Percentiles rank a stretch among this genome's conserved stretches.
These are phyloP conservation scores for Xanthoparmelia taractica DNA, from an alignment of 495 filamentous ascomycete genomes.

Conservation along the genomic window DNA sequence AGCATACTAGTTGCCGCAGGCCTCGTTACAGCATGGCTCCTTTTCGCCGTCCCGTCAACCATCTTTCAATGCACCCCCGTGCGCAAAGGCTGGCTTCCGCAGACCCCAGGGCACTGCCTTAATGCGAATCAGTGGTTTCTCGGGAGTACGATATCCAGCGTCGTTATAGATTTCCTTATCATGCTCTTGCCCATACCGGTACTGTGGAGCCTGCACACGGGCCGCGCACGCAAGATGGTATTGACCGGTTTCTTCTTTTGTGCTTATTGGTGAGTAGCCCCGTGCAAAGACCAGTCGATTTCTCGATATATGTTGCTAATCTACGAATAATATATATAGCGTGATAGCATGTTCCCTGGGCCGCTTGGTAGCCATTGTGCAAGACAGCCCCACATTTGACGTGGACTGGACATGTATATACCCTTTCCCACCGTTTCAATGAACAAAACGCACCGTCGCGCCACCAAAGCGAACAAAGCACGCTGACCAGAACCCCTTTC, in stretches of 20 bases:
- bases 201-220: slow-evolving; percentile 4
- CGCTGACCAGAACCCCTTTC: neutral
- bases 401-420: neutral
- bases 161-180: neutral
- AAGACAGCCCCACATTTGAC: neutral
- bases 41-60: neutral
- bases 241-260: slow-evolving; percentile 7
- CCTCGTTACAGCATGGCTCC: neutral
- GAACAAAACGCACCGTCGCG: too few relatives aligned
- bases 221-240: neutral
- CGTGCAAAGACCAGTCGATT: neutral
- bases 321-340: neutral
- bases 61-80: slow-evolving; percentile 1
- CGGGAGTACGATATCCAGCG: neutral
- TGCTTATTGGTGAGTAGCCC: slow-evolving; percentile 2
- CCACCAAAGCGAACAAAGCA: too few relatives aligned
- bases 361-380: neutral
- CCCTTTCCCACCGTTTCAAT: too few relatives aligned
- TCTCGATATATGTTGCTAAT: neutral
- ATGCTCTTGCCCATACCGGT: slow-evolving; percentile 2
- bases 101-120: neutral
- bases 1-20: neutral
- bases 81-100: neutral
- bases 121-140: neutral
- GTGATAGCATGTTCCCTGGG: neutral